Base-by-base conservation (phyloP, 2,329 filamentous ascomycete species). In the Aureobasidium sp. region DNA sequence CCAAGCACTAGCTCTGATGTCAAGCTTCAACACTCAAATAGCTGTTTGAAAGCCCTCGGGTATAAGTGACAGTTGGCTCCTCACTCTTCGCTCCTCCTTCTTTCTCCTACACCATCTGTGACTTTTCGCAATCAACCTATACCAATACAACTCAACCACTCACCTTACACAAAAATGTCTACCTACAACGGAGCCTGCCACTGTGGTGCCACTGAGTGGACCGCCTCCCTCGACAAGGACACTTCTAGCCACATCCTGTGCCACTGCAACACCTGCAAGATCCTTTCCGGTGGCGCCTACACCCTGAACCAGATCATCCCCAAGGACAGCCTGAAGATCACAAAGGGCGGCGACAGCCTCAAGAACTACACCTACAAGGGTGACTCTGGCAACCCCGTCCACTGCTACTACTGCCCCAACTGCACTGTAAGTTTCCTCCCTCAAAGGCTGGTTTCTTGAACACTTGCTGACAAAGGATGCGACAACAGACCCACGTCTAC, bases 221-320 rank as follows among this genome's bases (percentile, higher is more conserved):
- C 77, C 47, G 80, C 78, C 57, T 79, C 76, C 63, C 73, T 84
- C 63, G 74, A 78, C 47, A 68, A 76, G 32, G 78, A 79, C 41
- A 76, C 75, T 70, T 71, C 69, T 74, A 72, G 70, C 24, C 77
- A 79, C 68, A 74, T 79, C 63, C 72, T 79, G 12, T 79, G 81
- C 75, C 82, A 84, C 68, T 84, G 82, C 74, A 75, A 81, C 67
- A 82, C 81, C 34, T 84, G 82, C 79, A 83, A 84, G 67, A 69
- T 74, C 64, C 76, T 83, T 62, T 76, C 76, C 57, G 81, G 81
- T 66, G 73, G 76, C 20, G 75, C 79, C 53, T 82, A 74, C 74
- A 83, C 80, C 20, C 73, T 83, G 65, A 84, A 83, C 72, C 79
- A 82, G 65, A 79, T 83, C 70, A 76, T 82, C 59, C 79, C 79